Base-by-base conservation (phyloP, 1,139 yeast genomes). In the Saccharomyces uvarum region DNA sequence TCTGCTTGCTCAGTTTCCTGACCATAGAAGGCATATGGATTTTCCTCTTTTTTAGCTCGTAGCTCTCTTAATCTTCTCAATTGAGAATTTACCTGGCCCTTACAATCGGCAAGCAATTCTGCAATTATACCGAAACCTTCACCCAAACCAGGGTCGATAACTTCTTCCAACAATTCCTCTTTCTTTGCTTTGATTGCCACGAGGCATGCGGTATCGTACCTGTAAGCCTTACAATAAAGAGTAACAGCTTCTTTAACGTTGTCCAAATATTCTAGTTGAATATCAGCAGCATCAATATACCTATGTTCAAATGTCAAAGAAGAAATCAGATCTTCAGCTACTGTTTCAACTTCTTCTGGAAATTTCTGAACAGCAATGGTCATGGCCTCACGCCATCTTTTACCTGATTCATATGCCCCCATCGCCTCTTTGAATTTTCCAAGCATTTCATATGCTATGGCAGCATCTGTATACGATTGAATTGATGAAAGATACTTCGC, bases 41-140 rank as follows among this genome's bases (percentile, higher is more conserved):
- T 96, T 56, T 81, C 84, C 51, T 76, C 79, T 65, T 91, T 93
- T 75, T 90, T 91, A 14, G 79, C 77, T 63, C 99, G 80, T 54
- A 95, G 76, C 63, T 90, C 98, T 53, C 96, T 79, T 58, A 95
- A 74, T 65, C 99, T 81, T 60, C 77, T 81, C 60, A 90, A 74
- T 72, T 95, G 99, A 0, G 98, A 86, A 50, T 77, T 79, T 53
- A 88, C 73, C 74, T 95, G 99, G 9, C 86, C 82, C 64, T 82
- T 83, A 73, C 97, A 93, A 69, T 95, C 99, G 13, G 97, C 95
- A 51, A 91, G 73, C 41, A 93, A 76, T 70, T 95, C 98, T 2
- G 96, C 93, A 61, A 90, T 77, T 0, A 81, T 77, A 59, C 95
- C 96, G 71, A 90, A 95, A 1, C 95, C 95, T 69, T 93, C 98